Evolutionary conservation across 2,329 filamentous ascomycete species (phyloP), one percentile per base, ranked within the genome.

Genomic region (Berkeleyomyces basicola): DNA sequence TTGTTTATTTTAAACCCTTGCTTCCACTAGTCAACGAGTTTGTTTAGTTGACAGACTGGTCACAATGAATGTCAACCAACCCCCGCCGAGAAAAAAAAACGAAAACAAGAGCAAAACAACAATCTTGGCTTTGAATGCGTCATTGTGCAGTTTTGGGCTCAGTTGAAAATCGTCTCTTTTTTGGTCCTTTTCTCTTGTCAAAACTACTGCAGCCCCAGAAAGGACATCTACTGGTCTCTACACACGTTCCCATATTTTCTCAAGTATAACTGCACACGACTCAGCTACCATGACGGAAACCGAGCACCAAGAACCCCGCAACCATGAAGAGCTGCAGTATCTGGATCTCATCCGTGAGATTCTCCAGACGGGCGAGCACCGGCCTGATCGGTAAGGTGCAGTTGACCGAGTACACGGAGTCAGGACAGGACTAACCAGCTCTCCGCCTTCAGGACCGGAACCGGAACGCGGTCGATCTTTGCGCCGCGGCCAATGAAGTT

Each of bases 261-360:
- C 4, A 3, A 23, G 23, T 23, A 23, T 23, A 23, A 47, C 39
- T 44, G 33, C 40, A 53, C 23, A 61, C 11, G 53, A 14, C 6
- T 3, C 4, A 58, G 44, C 44, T n/a, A 63, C 23, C 14, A 65
- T 65, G 64, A 16, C 55, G 23, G 49, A 49, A 43, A 67, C 66
- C 7, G 51, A 66, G 40, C 60, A 64, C 7, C 49, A 64, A 39
- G 59, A 67, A 33, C 69, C 69, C 42, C 61, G 61, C 61, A 64
- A 64, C 40, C 90, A 96, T 70, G 91, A 97, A 77, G 93, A 99
- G 75, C 79, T 90, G 70, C 93, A 97, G 74, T 99, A 99, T 72
- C 84, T 99, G 65, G 81, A 92, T 69, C 81, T 99, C 36, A 90
- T 97, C 66, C 86, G 84, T 67, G 82, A 89, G 67, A 96, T 97